A percentile compares a stretch with the other conserved stretches of the same genome.
Conservation (phyloP, 169 alveolate species). For the Babesia caballi region DNA sequence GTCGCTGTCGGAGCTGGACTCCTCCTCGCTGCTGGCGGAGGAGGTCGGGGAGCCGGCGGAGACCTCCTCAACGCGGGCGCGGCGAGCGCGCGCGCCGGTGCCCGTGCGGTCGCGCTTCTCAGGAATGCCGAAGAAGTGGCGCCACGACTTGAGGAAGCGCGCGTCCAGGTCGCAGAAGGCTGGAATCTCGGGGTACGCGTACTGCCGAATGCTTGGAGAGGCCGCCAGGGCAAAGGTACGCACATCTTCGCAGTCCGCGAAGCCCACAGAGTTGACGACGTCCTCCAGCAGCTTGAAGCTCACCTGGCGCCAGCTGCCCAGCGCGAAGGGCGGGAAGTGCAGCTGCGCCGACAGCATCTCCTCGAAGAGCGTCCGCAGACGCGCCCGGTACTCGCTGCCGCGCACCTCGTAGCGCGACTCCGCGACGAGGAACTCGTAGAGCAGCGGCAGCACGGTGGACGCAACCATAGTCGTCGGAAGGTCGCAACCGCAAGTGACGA, state of each 20-base stretch:
- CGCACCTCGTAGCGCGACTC: slow-evolving; percentile 57
- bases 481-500: not conserved
- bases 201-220: slow-evolving; percentile 48
- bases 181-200: slow-evolving; percentile 57
- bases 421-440: slow-evolving; percentile 51
- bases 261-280: slow-evolving; percentile 21
- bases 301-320: not conserved
- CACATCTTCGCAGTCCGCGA: slow-evolving; percentile 41
- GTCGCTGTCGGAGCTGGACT: slow-evolving; percentile 6
- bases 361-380: slow-evolving; percentile 11
- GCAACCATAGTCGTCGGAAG: slow-evolving; percentile 16
- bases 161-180: slow-evolving; percentile 15
- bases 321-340: not conserved
- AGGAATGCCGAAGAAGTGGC: slow-evolving; percentile 20
- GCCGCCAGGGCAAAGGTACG: slow-evolving; percentile 2
- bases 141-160: slow-evolving; percentile 23
- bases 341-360: slow-evolving; percentile 35
- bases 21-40: slow-evolving; percentile 20
- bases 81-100: not conserved
- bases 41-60: not conserved
- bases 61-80: not conserved
- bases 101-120: slow-evolving; percentile 15
- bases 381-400: slow-evolving; percentile 59
- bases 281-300: slow-evolving; percentile 8
- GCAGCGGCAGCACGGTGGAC: slow-evolving; percentile 44